phyloP scores from a whole-genome alignment of 2,329 filamentous ascomycete species.

The Verticillium longisporum region DNA sequence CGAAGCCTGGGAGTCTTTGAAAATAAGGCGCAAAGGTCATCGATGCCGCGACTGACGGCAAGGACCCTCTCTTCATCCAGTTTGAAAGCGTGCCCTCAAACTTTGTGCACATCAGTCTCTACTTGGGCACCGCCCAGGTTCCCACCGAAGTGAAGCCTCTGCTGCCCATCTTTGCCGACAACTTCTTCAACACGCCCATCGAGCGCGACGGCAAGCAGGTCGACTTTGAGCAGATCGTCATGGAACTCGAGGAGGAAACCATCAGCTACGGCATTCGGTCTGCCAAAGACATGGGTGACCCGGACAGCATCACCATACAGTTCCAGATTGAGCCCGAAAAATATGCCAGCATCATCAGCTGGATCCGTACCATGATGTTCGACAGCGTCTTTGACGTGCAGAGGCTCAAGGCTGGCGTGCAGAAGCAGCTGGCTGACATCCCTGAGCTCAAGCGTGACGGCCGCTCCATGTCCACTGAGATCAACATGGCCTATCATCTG shows the following conservation, averaged over 20 bases:
- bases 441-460: constrained; percentile 89
- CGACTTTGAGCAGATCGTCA: constrained; percentile 87
- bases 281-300: constrained; percentile 65
- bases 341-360: constrained; percentile 73
- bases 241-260: constrained; percentile 85
- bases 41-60: constrained; percentile 54
- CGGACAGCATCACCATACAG: constrained; percentile 73
- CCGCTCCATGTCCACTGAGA: constrained; percentile 55
- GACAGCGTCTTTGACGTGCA: constrained; percentile 78
- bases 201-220: constrained; percentile 67
- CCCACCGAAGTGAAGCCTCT: constrained; percentile 81
- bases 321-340: constrained; percentile 86
- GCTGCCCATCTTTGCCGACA: constrained; percentile 76
- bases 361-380: constrained; percentile 82
- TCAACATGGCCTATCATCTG: constrained; percentile 74
- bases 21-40: constrained; percentile 70
- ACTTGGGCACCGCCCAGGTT: constrained; percentile 70
- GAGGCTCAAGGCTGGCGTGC: constrained; percentile 56
- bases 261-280: constrained; percentile 72
- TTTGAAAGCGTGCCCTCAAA: constrained; percentile 92
- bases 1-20: constrained; percentile 59
- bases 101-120: constrained; percentile 79
- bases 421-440: constrained; percentile 83
- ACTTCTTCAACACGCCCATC: constrained; percentile 92
- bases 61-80: constrained; percentile 81